Conservation (phyloP, 2,329 filamentous ascomycete genomes). For the Aaosphaeria arxii region DNA sequence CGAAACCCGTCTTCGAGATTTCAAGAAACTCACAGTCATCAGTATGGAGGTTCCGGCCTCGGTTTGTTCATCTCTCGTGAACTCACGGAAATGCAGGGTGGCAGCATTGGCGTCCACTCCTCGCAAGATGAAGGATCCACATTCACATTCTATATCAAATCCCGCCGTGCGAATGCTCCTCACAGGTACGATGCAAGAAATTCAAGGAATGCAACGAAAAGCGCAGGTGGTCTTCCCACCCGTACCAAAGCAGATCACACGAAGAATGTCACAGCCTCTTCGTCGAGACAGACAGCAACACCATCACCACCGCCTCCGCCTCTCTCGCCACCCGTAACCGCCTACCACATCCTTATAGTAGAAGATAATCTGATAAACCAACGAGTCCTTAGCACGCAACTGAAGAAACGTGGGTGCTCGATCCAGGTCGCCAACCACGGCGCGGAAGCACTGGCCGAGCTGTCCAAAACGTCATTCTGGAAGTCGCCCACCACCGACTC, state of each 20-base stretch:
- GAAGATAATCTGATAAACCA: conserved; percentile 44
- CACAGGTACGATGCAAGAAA: no score
- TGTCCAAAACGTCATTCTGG: neutral
- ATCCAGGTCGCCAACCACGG: conserved; percentile 39
- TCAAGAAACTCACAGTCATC: neutral
- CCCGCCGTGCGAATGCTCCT: neutral
- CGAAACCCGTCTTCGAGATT: neutral
- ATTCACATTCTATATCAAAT: conserved; percentile 33
- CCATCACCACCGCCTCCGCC: no score
- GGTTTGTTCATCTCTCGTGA: conserved; percentile 36
- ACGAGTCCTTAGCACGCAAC: conserved; percentile 38
- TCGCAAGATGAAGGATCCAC: conserved; percentile 27
- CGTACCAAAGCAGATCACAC: no score
- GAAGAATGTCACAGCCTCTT: no score
- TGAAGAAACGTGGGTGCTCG: conserved; percentile 34
- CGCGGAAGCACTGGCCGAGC: conserved; percentile 28
- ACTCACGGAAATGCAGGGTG: conserved; percentile 35
- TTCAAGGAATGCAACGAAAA: neutral
- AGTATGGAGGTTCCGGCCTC: conserved; percentile 35
- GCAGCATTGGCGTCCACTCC: conserved; percentile 32
- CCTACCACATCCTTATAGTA: conserved; percentile 22
- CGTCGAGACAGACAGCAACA: no score
- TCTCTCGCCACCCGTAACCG: no score
- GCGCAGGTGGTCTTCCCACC: neutral
- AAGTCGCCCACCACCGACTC: neutral